Conservation (phyloP, 768 basidiomycete species). For the Cystoderma amianthinum region DNA sequence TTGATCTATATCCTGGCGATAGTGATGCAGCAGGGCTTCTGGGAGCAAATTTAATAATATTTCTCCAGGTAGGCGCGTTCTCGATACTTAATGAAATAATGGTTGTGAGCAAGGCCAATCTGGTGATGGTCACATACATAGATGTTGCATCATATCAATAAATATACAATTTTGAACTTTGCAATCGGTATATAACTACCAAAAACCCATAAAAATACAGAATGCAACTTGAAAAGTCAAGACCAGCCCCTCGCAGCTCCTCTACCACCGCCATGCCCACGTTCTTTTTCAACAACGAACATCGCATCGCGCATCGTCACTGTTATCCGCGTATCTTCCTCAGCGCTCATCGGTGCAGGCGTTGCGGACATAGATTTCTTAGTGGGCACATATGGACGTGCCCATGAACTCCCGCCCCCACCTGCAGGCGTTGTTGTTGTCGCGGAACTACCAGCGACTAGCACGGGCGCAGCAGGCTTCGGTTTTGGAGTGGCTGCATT, state of each 20-base stretch:
- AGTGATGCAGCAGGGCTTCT: too few relatives aligned
- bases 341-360: conserved; percentile 27
- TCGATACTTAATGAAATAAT: too few relatives aligned
- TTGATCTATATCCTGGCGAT: too few relatives aligned
- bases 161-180: too few relatives aligned
- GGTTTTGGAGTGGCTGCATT: conserved; percentile 37
- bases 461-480: conserved; percentile 17
- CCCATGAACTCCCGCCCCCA: conserved; percentile 38
- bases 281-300: conserved; percentile 80
- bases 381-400: conserved; percentile 53
- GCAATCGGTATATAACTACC: too few relatives aligned
- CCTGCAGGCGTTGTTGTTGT: conserved; percentile 17
- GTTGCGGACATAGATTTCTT: conserved; percentile 31
- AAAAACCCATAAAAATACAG: neutral
- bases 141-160: too few relatives aligned
- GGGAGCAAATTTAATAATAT: too few relatives aligned
- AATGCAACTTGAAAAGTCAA: neutral
- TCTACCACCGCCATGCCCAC: conserved; percentile 76
- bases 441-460: conserved; percentile 17
- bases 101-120: too few relatives aligned
- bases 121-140: too few relatives aligned
- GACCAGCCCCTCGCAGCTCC: conserved; percentile 70
- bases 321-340: conserved; percentile 51
- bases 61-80: too few relatives aligned
- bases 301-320: conserved; percentile 77